A percentile compares a stretch with the other conserved stretches of the same genome.
These are phyloP conservation scores for Miscanthus lutarioriparius DNA, from an alignment of 176 grass and related monocot species.

Conservation along the genomic window DNA sequence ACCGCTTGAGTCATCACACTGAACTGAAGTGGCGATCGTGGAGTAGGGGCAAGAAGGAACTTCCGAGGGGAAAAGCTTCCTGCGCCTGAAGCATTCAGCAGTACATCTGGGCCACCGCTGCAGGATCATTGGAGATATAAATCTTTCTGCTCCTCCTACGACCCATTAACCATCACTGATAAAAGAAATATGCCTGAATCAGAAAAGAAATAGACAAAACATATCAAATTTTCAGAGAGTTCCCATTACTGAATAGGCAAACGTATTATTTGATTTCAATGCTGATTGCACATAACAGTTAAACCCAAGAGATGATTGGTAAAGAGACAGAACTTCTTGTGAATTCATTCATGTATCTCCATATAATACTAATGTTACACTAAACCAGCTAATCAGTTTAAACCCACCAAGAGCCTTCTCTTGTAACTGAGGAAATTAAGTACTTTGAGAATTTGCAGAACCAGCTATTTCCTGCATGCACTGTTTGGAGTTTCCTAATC, in stretches of 20 bases:
- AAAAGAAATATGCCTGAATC: background rate
- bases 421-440: no score
- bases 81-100: conserved; percentile 31
- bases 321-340: background rate
- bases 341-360: background rate
- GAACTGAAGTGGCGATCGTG: background rate
- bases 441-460: no score
- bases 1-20: conserved; percentile 45
- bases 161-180: background rate
- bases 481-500: no score
- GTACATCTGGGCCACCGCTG: conserved; percentile 36
- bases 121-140: conserved; percentile 30
- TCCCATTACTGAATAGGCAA: background rate
- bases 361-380: no score
- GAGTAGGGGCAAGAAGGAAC: conserved; percentile 23
- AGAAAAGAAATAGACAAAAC: background rate
- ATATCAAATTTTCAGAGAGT: background rate
- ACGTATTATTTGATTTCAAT: background rate
- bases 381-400: no score
- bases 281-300: background rate
- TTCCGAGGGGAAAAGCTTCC: background rate
- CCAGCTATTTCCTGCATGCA: no score
- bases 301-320: background rate
- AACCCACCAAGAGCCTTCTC: no score
- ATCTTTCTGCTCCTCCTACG: background rate